Conservation (phyloP, 2,329 filamentous ascomycete genomes). For the Stagonosporopsis cucurbitacearum region DNA sequence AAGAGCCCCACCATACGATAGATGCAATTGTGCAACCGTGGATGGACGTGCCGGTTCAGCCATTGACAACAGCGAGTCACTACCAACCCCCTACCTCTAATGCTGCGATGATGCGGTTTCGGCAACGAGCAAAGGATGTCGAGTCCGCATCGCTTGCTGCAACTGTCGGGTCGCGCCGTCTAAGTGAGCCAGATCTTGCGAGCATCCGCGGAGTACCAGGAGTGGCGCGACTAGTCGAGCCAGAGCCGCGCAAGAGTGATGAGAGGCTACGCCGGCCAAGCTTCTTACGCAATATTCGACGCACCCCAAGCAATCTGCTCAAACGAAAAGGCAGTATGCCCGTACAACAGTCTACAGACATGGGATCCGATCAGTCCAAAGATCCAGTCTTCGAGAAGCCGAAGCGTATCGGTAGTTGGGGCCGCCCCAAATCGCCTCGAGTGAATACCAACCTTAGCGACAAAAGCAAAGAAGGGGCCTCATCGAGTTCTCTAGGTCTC, state of each 20-base stretch:
- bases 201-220: constrained; percentile 64
- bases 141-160: constrained; percentile 65
- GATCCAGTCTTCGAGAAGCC: constrained; percentile 45
- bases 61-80: constrained; percentile 39
- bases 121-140: constrained; percentile 57
- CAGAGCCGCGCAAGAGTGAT: constrained; percentile 48
- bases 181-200: constrained; percentile 67
- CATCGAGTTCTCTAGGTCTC: constrained; percentile 51
- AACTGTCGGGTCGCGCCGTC: constrained; percentile 73
- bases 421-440: constrained; percentile 50
- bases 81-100: constrained; percentile 61
- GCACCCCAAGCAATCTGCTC: constrained; percentile 53
- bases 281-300: constrained; percentile 56
- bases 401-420: constrained; percentile 52
- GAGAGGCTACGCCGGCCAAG: constrained; percentile 58
- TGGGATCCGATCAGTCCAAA: constrained; percentile 35
- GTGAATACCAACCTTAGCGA: constrained; percentile 48
- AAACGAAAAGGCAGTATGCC: constrained; percentile 56
- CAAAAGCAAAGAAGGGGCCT: constrained; percentile 62
- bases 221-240: constrained; percentile 67
- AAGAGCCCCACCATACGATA: constrained; percentile 28
- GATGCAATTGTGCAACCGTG: constrained; percentile 52
- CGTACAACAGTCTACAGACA: constrained; percentile 36
- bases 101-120: constrained; percentile 62
- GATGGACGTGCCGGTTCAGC: constrained; percentile 54